phyloP scores from a whole-genome alignment of 2,329 filamentous ascomycete genomes.

The Fusarium sambucinum region DNA sequence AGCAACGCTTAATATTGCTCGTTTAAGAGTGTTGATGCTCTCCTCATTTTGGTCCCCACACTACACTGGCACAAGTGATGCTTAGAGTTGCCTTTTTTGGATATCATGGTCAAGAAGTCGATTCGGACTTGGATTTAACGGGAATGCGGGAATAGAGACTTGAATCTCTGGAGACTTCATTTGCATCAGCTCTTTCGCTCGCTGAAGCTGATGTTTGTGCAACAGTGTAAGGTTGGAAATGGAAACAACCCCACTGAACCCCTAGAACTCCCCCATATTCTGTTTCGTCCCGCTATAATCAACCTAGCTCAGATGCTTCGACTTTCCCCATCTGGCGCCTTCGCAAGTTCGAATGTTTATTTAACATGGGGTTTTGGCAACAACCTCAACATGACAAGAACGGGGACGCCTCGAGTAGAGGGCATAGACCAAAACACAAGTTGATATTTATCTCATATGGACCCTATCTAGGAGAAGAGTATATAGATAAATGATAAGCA shows the following conservation, averaged over 20 bases:
- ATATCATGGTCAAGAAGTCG: not conserved
- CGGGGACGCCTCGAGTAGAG: slow-evolving; percentile 63
- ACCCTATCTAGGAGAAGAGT: not conserved
- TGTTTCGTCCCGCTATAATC: not conserved
- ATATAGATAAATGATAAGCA: not conserved
- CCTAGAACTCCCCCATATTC: not conserved
- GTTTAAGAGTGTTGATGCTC: slow-evolving; percentile 5
- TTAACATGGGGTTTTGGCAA: slow-evolving; percentile 34
- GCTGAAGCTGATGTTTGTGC: not conserved
- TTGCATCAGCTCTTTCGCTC: not conserved
- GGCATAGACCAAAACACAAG: slow-evolving; percentile 26
- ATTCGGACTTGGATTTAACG: not conserved
- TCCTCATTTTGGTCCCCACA: slow-evolving; percentile 1
- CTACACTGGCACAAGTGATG: not conserved
- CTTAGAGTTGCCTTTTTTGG: slow-evolving; percentile 22
- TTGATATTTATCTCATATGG: not conserved
- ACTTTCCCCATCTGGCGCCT: slow-evolving; percentile 40
- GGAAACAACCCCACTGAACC: not conserved
- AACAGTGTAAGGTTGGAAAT: not conserved
- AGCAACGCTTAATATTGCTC: slow-evolving; percentile 4
- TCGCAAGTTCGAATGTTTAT: slow-evolving; percentile 1
- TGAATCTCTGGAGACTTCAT: not conserved
- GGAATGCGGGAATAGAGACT: not conserved
- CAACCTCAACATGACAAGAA: slow-evolving; percentile 53
- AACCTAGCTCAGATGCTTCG: slow-evolving; percentile 26